Conservation (phyloP, 2,329 filamentous ascomycete genomes). For the Fusarium austroafricanum region DNA sequence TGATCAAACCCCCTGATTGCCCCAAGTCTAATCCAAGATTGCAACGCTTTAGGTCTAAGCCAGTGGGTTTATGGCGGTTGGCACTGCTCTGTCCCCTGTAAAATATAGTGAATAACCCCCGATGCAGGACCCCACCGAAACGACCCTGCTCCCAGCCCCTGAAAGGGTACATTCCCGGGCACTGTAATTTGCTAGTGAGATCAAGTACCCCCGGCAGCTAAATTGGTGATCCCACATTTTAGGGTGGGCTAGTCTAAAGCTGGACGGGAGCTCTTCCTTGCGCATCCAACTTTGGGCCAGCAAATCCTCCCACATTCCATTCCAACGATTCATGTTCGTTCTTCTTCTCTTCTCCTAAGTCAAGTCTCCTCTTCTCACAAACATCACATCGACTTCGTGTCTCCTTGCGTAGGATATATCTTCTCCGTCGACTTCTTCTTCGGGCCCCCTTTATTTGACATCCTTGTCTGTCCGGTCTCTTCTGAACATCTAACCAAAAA, state of each 20-base stretch:
- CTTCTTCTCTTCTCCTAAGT: background rate
- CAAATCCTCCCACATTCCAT: conserved; percentile 34
- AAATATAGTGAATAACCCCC: conserved; percentile 2
- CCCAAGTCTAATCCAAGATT: conserved; percentile 11
- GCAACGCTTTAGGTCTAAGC: background rate
- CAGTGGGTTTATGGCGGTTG: background rate
- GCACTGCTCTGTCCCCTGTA: conserved; percentile 1
- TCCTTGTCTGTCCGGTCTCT: conserved; percentile 42
- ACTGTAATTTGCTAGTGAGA: no score
- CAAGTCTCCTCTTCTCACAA: background rate
- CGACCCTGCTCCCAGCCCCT: conserved; percentile 34
- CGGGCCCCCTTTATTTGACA: conserved; percentile 35
- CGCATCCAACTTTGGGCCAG: background rate
- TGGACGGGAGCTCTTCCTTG: conserved; percentile 22
- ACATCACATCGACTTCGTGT: background rate
- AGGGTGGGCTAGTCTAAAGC: conserved; percentile 21
- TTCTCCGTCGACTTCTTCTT: background rate
- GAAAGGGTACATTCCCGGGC: conserved; percentile 13
- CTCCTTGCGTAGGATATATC: background rate
- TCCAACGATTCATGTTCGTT: conserved; percentile 14
- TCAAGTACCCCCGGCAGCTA: conserved; percentile 25
- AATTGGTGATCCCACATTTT: conserved; percentile 42
- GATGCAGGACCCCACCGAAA: conserved; percentile 3
- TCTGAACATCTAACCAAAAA: background rate
- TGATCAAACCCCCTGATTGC: conserved; percentile 27